A percentile compares a stretch with the other conserved stretches of the same genome.
Evolutionary conservation across 2,329 filamentous ascomycete genomes (phyloP).

Genomic region (Neofusicoccum kwambonambiense): DNA sequence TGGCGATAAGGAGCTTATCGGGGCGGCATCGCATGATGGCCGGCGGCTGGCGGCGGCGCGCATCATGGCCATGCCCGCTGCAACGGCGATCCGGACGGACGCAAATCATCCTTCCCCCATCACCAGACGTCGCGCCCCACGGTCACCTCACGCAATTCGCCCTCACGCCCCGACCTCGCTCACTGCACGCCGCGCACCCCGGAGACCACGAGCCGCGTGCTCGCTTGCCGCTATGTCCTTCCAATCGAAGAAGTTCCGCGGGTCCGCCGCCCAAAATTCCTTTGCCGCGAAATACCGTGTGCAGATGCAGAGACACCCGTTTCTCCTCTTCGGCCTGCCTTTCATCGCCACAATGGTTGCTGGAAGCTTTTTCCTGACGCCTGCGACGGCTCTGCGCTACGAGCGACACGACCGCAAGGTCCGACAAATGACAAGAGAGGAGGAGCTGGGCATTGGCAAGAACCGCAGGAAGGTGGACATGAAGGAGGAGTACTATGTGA

Average conservation of each 20-base stretch:
- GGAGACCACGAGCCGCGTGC: background rate
- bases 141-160: background rate
- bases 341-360: slow-evolving; percentile 88
- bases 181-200: background rate
- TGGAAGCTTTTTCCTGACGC: slow-evolving; percentile 90
- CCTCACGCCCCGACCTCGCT: background rate
- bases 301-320: slow-evolving; percentile 74
- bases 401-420: slow-evolving; percentile 91
- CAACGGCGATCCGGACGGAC: slow-evolving; percentile 8
- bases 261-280: slow-evolving; percentile 59
- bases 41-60: background rate
- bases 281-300: slow-evolving; percentile 76
- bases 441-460: slow-evolving; percentile 79
- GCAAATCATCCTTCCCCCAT: background rate
- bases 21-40: background rate
- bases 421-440: slow-evolving; percentile 77
- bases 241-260: slow-evolving; percentile 29
- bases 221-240: slow-evolving; percentile 26
- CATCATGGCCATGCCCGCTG: background rate
- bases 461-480: slow-evolving; percentile 70
- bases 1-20: slow-evolving; percentile 5
- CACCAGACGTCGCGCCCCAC: background rate
- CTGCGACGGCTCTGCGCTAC: slow-evolving; percentile 89
- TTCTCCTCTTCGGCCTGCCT: slow-evolving; percentile 88
- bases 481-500: slow-evolving; percentile 83